Conservation (phyloP, 1,284 basidiomycete genomes). For the Ceraceosorus guamensis region DNA sequence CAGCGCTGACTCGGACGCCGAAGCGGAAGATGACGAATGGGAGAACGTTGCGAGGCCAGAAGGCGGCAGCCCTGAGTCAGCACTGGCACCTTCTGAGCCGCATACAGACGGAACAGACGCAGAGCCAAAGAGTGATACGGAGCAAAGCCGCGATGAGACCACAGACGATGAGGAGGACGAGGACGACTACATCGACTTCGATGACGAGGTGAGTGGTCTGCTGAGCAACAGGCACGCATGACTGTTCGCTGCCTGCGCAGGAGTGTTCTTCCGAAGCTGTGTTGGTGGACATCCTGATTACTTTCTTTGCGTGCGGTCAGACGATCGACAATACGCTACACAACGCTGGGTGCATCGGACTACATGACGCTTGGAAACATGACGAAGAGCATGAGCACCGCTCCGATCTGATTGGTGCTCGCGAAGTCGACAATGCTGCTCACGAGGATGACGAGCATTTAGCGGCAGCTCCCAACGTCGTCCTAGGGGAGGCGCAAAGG, state of each 20-base stretch:
- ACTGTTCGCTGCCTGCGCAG: too few species aligned
- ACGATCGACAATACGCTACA: conserved; percentile 36
- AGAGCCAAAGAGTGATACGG: neutral
- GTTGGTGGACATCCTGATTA: neutral
- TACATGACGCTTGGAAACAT: conserved; percentile 30
- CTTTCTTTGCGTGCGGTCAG: neutral
- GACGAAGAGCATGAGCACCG: conserved; percentile 1
- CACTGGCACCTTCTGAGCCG: neutral
- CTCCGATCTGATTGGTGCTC: neutral
- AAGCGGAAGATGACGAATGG: conserved; percentile 10
- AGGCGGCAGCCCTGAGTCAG: neutral
- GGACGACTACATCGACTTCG: conserved; percentile 20
- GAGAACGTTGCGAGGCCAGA: conserved; percentile 3
- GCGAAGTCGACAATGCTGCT: conserved; percentile 7
- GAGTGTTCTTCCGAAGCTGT: too few species aligned
- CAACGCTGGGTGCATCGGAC: conserved; percentile 36
- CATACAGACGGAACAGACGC: neutral
- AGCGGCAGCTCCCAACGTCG: conserved; percentile 12
- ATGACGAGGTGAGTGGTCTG: conserved; percentile 12
- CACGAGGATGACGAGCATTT: conserved; percentile 11
- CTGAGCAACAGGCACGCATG: too few species aligned
- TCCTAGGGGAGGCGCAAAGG: conserved; percentile 1
- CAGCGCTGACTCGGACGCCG: conserved; percentile 6
- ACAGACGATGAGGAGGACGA: conserved; percentile 11
- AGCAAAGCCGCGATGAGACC: neutral